These are phyloP conservation scores for Fistulifera pelliculosa DNA, from an alignment of 108 stramenopile genomes.

Conservation along the genomic window DNA sequence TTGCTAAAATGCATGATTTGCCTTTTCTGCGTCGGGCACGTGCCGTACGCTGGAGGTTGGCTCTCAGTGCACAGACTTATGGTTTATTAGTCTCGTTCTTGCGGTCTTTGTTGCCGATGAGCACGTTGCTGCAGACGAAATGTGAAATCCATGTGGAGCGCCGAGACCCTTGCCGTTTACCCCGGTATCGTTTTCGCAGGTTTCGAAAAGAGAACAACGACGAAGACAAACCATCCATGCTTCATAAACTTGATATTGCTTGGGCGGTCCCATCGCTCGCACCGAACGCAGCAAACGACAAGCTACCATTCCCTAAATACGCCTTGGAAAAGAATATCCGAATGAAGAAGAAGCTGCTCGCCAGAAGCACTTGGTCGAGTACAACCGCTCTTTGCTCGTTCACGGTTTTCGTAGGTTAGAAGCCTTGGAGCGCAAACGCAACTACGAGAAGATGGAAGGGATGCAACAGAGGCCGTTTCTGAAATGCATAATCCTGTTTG, in stretches of 20 bases:
- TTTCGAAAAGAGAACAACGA: constrained; percentile 7
- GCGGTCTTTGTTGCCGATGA: constrained; percentile 56
- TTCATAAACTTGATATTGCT: constrained; percentile 12
- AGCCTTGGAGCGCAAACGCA: constrained; percentile 75
- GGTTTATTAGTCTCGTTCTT: constrained; percentile 49
- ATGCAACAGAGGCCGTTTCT: not conserved
- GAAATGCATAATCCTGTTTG: no score
- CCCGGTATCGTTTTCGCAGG: constrained; percentile 68
- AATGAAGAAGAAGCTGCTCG: constrained; percentile 24
- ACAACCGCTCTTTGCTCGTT: constrained; percentile 72
- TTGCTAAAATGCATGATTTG: constrained; percentile 45
- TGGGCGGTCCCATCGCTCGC: constrained; percentile 72
- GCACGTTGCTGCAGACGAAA: constrained; percentile 63
- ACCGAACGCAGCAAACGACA: constrained; percentile 18
- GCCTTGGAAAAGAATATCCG: constrained; percentile 49
- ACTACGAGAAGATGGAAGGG: constrained; percentile 43
- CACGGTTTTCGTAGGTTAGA: constrained; percentile 84
- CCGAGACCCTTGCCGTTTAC: constrained; percentile 74
- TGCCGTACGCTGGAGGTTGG: constrained; percentile 75
- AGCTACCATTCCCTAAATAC: constrained; percentile 68
- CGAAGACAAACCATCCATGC: not conserved
- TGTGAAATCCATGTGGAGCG: constrained; percentile 81
- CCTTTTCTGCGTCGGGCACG: constrained; percentile 76
- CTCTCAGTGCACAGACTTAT: constrained; percentile 55
- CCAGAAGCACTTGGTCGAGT: constrained; percentile 55